Evolutionary conservation across 225 moss, liverwort and hornwort genomes (phyloP).

Genomic region (Pseudisothecium myosuroides): DNA sequence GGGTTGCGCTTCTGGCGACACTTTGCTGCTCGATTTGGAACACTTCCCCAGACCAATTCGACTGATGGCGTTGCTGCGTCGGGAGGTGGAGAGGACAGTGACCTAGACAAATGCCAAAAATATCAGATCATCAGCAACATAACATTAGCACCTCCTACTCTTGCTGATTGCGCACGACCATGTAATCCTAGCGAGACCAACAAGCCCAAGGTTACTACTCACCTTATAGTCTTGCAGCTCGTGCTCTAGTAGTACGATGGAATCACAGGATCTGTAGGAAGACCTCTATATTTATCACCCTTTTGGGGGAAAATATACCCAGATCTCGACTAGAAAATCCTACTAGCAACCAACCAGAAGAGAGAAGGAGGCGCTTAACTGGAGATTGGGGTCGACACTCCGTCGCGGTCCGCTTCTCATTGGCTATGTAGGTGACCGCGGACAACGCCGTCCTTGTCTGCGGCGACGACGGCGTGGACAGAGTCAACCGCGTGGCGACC

Average conservation of each 20-base stretch:
- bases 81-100: constrained; percentile 31
- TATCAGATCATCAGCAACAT: neutral
- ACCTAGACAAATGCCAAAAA: neutral
- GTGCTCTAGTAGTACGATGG: neutral
- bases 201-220: neutral
- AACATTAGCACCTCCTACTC: neutral
- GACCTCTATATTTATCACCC: neutral
- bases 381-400: constrained; percentile 69
- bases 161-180: neutral
- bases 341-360: neutral
- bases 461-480: constrained; percentile 24
- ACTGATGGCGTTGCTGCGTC: constrained; percentile 36
- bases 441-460: constrained; percentile 51
- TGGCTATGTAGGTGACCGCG: constrained; percentile 40
- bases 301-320: no score
- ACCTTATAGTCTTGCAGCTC: neutral
- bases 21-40: constrained; percentile 58
- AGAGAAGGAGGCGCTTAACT: constrained; percentile 8
- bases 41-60: constrained; percentile 19
- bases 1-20: constrained; percentile 39
- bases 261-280: neutral
- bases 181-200: neutral
- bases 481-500: neutral
- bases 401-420: constrained; percentile 50
- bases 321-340: neutral